Evolutionary conservation across 371 early-diverging fungal genomes (phyloP).

Genomic region (Apophysomyces sp.): DNA sequence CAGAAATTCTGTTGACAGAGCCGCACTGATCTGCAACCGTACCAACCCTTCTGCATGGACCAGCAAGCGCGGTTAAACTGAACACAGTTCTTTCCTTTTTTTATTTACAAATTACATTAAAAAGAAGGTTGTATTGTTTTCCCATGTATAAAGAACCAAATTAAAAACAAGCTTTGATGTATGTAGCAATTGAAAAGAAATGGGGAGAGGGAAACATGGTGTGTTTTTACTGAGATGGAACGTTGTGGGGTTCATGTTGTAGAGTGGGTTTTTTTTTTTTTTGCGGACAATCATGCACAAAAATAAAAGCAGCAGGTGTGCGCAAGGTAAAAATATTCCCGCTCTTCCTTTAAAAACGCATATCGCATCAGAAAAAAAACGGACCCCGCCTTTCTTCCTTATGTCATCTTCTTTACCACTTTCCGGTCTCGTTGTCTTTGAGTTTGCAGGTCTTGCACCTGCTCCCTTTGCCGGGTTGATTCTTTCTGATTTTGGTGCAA

Average conservation of each 20-base stretch:
- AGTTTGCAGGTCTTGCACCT: constrained; percentile 78
- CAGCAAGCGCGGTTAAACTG: constrained; percentile 13
- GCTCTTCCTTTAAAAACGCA: not conserved
- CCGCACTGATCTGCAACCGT: constrained; percentile 54
- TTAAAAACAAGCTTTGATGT: too few relatives aligned
- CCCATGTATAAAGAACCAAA: not conserved
- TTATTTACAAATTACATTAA: not conserved
- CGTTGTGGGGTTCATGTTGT: too few relatives aligned
- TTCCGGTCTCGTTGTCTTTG: constrained; percentile 59
- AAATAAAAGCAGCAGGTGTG: not conserved
- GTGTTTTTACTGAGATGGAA: too few relatives aligned
- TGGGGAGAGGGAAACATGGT: too few relatives aligned
- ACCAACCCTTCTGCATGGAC: constrained; percentile 45
- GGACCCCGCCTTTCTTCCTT: not conserved
- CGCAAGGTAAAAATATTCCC: not conserved
- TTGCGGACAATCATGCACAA: not conserved
- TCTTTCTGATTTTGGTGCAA: constrained; percentile 75
- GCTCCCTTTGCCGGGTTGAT: constrained; percentile 74
- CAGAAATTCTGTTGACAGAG: constrained; percentile 89
- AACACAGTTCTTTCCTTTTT: not conserved
- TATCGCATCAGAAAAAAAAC: not conserved
- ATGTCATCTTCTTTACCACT: constrained; percentile 38
- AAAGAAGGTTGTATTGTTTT: not conserved
- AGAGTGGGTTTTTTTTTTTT: too few relatives aligned
- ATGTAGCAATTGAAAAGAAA: too few relatives aligned